These are phyloP conservation scores for Macrophomina pseudophaseolina DNA, from an alignment of 2,329 filamentous ascomycete species.

Conservation along the genomic window DNA sequence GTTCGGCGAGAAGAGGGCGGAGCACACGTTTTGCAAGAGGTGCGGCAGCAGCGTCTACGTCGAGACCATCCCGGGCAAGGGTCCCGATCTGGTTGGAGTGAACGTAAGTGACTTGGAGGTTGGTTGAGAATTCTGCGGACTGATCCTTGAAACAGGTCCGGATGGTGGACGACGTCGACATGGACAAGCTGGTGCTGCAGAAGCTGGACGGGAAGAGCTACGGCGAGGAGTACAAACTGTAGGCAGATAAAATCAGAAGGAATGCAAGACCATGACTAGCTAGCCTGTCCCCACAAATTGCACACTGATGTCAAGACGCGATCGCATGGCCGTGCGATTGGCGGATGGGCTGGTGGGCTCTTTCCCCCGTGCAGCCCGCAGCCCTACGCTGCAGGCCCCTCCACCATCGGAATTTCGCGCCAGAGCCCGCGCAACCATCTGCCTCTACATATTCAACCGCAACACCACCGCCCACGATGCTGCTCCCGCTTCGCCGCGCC, in stretches of 20 bases:
- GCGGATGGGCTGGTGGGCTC: not conserved
- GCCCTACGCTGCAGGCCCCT: not conserved
- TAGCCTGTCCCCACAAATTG: not conserved
- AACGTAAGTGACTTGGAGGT: constrained; percentile 35
- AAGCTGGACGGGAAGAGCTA: constrained; percentile 33
- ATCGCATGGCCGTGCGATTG: not conserved
- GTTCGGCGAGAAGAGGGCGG: constrained; percentile 35
- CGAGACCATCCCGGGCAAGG: constrained; percentile 1
- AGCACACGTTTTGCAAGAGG: constrained; percentile 37
- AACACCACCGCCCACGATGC: not conserved
- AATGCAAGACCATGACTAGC: not conserved
- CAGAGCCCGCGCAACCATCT: not conserved
- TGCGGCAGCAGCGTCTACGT: constrained; percentile 36
- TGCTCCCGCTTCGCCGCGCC: not conserved
- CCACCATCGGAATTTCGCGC: not conserved
- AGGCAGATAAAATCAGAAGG: constrained; percentile 19
- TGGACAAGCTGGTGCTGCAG: constrained; percentile 34
- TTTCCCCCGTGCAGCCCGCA: not conserved
- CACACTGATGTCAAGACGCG: not conserved
- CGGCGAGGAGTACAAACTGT: constrained; percentile 27
- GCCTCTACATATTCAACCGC: not conserved
- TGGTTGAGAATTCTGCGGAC: not conserved
- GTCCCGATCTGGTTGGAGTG: constrained; percentile 34
- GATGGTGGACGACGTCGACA: constrained; percentile 38
- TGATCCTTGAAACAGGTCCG: constrained; percentile 28